Percentiles rank a stretch among this genome's conserved stretches.
These are phyloP conservation scores for Amanita polypyramis DNA, from an alignment of 768 basidiomycete genomes.

Conservation along the genomic window DNA sequence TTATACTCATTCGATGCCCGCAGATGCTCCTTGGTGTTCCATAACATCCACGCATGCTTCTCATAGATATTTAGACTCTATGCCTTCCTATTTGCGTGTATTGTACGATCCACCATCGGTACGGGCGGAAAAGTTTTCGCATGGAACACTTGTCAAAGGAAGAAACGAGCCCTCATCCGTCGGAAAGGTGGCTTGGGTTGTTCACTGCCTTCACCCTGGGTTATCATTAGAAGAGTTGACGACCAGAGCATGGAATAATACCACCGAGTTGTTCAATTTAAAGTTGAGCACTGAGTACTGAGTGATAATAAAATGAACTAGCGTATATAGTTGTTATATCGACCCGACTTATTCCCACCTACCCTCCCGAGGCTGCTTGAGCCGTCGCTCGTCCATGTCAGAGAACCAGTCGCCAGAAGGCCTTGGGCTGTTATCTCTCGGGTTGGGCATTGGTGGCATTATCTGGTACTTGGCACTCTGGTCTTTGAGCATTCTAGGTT, in stretches of 20 bases:
- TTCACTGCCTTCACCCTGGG: constrained; percentile 33
- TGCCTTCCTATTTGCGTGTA: constrained; percentile 34
- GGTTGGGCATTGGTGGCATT: constrained; percentile 25
- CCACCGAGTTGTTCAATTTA: constrained; percentile 46
- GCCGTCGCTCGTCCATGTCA: neutral
- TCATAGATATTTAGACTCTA: constrained; percentile 31
- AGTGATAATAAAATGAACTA: neutral
- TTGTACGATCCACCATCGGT: constrained; percentile 42
- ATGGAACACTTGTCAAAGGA: constrained; percentile 60
- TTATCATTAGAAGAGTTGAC: constrained; percentile 43
- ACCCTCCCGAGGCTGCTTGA: neutral
- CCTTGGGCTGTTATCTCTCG: neutral
- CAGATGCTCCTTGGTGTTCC: constrained; percentile 70
- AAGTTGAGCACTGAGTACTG: constrained; percentile 21
- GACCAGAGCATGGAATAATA: constrained; percentile 54
- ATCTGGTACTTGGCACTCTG: constrained; percentile 57
- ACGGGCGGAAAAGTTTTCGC: constrained; percentile 47
- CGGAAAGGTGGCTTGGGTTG: constrained; percentile 65
- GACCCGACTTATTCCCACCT: neutral
- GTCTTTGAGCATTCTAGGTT: constrained; percentile 58
- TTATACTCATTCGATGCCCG: neutral
- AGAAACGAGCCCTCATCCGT: constrained; percentile 63
- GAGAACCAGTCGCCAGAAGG: neutral
- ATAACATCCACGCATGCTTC: constrained; percentile 59
- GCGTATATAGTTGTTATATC: neutral